Evolutionary conservation across 208 protist species (phyloP).

Genomic region (Trypanosoma scelopori): DNA sequence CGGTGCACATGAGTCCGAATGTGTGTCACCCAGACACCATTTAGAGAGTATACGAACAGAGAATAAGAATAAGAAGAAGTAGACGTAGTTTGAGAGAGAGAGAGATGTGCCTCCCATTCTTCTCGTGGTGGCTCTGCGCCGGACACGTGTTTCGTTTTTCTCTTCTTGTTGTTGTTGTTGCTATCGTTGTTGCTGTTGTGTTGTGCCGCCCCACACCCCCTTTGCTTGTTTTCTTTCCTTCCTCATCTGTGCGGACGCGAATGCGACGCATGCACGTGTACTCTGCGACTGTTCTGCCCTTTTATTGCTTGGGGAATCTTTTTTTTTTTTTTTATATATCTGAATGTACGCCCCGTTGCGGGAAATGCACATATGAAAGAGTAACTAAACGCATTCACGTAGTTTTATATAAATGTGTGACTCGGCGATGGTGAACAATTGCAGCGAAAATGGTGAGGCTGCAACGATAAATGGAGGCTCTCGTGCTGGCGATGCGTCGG

Average conservation of each 20-base stretch:
- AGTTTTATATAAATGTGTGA: not conserved
- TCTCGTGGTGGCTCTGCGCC: too few relatives aligned
- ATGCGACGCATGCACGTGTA: not conserved
- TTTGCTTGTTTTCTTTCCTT: conserved; percentile 5
- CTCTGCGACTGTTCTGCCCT: too few relatives aligned
- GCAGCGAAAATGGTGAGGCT: not conserved
- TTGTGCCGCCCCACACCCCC: too few relatives aligned
- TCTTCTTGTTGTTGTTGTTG: not conserved
- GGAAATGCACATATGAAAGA: too few relatives aligned
- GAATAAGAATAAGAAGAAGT: too few relatives aligned
- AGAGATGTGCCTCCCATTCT: too few relatives aligned
- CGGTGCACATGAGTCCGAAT: conserved; percentile 23
- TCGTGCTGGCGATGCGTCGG: conserved; percentile 10
- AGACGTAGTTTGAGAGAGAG: too few relatives aligned
- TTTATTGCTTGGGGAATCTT: too few relatives aligned
- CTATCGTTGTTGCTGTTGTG: too few relatives aligned
- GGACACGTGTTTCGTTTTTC: not conserved
- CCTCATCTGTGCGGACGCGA: not conserved
- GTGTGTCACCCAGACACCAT: conserved; percentile 32
- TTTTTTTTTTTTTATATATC: too few relatives aligned
- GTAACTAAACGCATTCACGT: too few relatives aligned
- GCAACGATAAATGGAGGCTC: not conserved
- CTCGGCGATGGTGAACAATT: not conserved
- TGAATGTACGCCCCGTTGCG: too few relatives aligned
- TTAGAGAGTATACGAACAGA: conserved; percentile 9